Conservation (phyloP, 2,329 filamentous ascomycete species). For the Diaporthe citrichinensis region DNA sequence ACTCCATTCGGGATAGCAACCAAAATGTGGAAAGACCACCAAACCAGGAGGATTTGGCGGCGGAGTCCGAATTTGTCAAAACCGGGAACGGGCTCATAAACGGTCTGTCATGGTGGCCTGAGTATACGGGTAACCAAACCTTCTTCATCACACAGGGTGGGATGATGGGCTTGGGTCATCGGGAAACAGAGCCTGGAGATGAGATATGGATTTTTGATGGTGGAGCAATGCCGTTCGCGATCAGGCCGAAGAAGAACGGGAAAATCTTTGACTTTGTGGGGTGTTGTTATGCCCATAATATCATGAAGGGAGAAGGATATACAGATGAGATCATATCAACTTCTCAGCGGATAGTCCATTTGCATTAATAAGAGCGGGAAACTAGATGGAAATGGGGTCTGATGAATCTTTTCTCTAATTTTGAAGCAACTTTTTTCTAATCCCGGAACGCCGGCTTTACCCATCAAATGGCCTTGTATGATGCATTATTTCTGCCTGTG, state of each 20-base stretch:
- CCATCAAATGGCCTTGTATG: no score
- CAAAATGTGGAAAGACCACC: not conserved
- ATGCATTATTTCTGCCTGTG: rapidly evolving
- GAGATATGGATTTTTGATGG: slow-evolving; percentile 19
- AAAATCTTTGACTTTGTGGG: not conserved
- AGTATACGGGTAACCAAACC: slow-evolving; percentile 7
- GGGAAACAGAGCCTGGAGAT: slow-evolving; percentile 4
- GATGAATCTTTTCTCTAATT: no score
- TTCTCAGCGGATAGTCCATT: not conserved
- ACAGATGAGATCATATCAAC: not conserved
- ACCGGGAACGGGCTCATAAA: not conserved
- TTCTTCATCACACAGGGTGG: slow-evolving; percentile 13
- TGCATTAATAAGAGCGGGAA: not conserved
- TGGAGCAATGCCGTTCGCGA: not conserved
- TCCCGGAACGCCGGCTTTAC: no score
- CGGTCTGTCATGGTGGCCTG: not conserved
- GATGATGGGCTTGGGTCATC: slow-evolving; percentile 10
- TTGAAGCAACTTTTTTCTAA: no score
- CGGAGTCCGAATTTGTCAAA: not conserved
- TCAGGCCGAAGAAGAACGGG: not conserved
- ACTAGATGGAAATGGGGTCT: no score
- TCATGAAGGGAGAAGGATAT: not conserved
- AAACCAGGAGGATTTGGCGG: not conserved
- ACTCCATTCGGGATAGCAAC: not conserved
- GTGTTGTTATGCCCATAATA: not conserved